Base-by-base conservation (phyloP, 768 basidiomycete species). In the Auriscalpium vulgare region DNA sequence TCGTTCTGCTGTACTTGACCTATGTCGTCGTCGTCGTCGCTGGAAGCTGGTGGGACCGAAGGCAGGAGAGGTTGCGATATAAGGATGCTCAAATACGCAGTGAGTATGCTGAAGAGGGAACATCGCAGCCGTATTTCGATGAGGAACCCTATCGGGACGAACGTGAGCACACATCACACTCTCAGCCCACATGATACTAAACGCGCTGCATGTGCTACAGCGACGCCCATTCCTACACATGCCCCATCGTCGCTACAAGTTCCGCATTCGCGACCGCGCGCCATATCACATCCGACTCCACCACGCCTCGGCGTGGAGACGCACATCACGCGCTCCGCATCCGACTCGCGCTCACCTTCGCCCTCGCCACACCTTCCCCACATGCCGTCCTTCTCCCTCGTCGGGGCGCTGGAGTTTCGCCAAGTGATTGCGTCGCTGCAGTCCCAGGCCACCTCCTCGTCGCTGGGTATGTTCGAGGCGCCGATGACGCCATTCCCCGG, bases 331-430 rank as follows among this genome's bases (percentile, higher is more conserved):
- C 66, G 65, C 53, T 74, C 80, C 13, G 77, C 74, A 23, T 75
- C 81, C 8, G 74, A 81, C 11, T 81, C 59, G 10, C 48, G 59
- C 23, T 55, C 86, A 1, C 79, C 82, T 7, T 60, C 68, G 49
- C 60, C 68, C 62, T 57, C 76, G 21, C 57, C 73, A 60, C 69
- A 70, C 21, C 68, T 74, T 38, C 68, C 70, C 10, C 80, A 82
- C 58, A 79, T 91, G 70, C 88, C 88, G 3, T 90, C 88, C 0
- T 92, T 92, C 64, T 97, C 95, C 3, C 80, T 99, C 2, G 81
- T 98, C 5, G 92, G 95, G 9, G 97, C 97, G 0, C 80, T 99
- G 46, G 97, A 99, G 69, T 99, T 99, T 71, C 80, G 94, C 16
- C 87, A 94, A 57, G 88, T 97, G 21, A 87, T 99, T 19, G 78